Percentiles rank a stretch among this genome's conserved stretches.
Evolutionary conservation across 2,329 filamentous ascomycete species (phyloP).

Genomic region (Neospermospora avenae): DNA sequence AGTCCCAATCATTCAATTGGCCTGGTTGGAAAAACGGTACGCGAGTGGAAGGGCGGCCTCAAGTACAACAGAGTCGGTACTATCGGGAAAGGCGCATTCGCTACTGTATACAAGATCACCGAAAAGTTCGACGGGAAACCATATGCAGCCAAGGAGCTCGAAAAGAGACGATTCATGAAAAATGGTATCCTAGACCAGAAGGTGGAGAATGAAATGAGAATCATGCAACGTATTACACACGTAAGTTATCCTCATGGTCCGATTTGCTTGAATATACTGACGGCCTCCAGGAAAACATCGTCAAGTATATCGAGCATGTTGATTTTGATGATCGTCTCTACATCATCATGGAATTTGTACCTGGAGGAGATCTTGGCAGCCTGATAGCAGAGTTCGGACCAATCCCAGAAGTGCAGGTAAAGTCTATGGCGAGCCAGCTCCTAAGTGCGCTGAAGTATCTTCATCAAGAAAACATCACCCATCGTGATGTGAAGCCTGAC

Average conservation of each 20-base stretch:
- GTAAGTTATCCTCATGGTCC: constrained; percentile 46
- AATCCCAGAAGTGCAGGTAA: constrained; percentile 66
- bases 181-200: constrained; percentile 87
- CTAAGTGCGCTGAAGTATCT: constrained; percentile 82
- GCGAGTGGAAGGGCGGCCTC: constrained; percentile 77
- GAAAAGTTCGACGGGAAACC: constrained; percentile 78
- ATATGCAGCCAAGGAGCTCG: constrained; percentile 90
- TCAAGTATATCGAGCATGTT: constrained; percentile 85
- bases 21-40: constrained; percentile 39
- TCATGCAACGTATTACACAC: constrained; percentile 84
- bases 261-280: constrained; percentile 21
- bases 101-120: constrained; percentile 86
- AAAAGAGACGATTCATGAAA: constrained; percentile 91
- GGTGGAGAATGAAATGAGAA: constrained; percentile 94
- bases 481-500: constrained; percentile 98
- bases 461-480: constrained; percentile 84
- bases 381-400: constrained; percentile 60
- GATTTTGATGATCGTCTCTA: constrained; percentile 79
- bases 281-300: constrained; percentile 69
- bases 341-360: constrained; percentile 95
- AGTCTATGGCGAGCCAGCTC: constrained; percentile 71
- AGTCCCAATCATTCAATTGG: constrained; percentile 17
- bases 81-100: constrained; percentile 93
- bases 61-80: constrained; percentile 79
- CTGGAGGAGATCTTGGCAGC: constrained; percentile 76